These are phyloP conservation scores for Boletus sensibilis DNA, from an alignment of 768 basidiomycete species.

Conservation along the genomic window DNA sequence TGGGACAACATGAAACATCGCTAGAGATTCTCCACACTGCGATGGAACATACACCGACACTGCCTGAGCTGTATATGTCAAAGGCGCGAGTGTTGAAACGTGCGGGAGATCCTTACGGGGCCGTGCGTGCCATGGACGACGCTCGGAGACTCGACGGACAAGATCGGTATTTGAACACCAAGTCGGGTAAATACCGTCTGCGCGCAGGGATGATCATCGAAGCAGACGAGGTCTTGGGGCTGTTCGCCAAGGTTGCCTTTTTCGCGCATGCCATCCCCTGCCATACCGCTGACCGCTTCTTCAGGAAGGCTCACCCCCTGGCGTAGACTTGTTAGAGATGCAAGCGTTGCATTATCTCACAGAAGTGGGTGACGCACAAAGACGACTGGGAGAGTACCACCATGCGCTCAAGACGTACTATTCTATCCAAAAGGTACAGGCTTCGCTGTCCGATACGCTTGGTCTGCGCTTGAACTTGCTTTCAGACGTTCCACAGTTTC, in stretches of 20 bases:
- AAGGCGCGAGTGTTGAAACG: slow-evolving; percentile 85
- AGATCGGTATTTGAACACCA: slow-evolving; percentile 93
- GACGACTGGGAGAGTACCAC: slow-evolving; percentile 60
- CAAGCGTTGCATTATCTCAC: slow-evolving; percentile 85
- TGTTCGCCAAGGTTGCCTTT: slow-evolving; percentile 84
- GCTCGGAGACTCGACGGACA: slow-evolving; percentile 87
- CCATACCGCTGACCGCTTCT: slow-evolving; percentile 7
- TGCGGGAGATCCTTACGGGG: slow-evolving; percentile 74
- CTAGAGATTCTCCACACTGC: slow-evolving; percentile 65
- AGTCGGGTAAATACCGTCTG: slow-evolving; percentile 86
- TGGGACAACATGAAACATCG: slow-evolving; percentile 47
- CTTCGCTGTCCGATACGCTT: slow-evolving; percentile 2
- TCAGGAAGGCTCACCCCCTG: slow-evolving; percentile 86
- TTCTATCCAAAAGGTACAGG: slow-evolving; percentile 65
- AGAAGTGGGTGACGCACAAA: slow-evolving; percentile 77
- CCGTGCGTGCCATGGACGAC: slow-evolving; percentile 73
- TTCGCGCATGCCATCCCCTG: neutral
- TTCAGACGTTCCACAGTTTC: slow-evolving; percentile 75
- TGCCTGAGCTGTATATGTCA: slow-evolving; percentile 85
- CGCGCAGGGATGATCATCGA: slow-evolving; percentile 78
- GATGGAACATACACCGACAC: slow-evolving; percentile 83
- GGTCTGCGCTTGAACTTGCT: slow-evolving; percentile 4
- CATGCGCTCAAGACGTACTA: slow-evolving; percentile 86
- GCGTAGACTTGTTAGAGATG: slow-evolving; percentile 89
- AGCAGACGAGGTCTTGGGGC: slow-evolving; percentile 68